Conservation (phyloP, 2,329 filamentous ascomycete genomes). For the Penicillium sp. region DNA sequence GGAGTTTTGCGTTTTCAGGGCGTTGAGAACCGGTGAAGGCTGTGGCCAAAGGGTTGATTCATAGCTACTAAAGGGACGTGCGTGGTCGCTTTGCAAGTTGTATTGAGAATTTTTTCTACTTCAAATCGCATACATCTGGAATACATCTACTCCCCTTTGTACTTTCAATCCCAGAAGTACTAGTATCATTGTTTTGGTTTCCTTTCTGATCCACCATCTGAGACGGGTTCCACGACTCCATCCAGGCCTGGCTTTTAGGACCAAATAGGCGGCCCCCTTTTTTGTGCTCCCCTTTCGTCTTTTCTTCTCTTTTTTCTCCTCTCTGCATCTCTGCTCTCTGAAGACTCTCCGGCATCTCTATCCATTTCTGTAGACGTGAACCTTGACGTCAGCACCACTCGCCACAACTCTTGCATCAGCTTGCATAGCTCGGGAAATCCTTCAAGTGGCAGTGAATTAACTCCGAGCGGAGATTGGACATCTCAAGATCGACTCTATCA, state of each 20-base stretch:
- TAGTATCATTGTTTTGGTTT: neutral
- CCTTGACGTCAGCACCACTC: neutral
- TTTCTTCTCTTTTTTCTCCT: neutral
- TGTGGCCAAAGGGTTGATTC: neutral
- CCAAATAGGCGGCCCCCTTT: neutral
- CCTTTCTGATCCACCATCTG: neutral
- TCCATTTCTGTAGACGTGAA: neutral
- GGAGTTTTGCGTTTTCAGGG: constrained; percentile 3
- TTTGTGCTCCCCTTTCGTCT: neutral
- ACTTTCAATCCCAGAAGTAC: neutral
- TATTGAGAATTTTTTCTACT: neutral
- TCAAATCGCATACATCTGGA: neutral
- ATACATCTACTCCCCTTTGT: neutral
- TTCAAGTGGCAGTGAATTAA: neutral
- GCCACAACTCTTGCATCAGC: too few relatives aligned
- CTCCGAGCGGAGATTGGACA: neutral
- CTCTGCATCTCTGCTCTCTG: neutral
- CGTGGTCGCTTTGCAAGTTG: neutral
- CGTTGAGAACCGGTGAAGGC: neutral
- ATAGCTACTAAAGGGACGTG: constrained; percentile 3
- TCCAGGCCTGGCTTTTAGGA: neutral
- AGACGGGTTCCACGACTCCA: constrained; percentile 5
- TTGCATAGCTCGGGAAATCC: neutral
- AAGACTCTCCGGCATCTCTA: neutral
- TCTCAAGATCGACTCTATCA: neutral